A percentile compares a stretch with the other conserved stretches of the same genome.
These are phyloP conservation scores for Vaccinium vitisidaea DNA, from an alignment of 148 eudicot genomes.

Conservation along the genomic window DNA sequence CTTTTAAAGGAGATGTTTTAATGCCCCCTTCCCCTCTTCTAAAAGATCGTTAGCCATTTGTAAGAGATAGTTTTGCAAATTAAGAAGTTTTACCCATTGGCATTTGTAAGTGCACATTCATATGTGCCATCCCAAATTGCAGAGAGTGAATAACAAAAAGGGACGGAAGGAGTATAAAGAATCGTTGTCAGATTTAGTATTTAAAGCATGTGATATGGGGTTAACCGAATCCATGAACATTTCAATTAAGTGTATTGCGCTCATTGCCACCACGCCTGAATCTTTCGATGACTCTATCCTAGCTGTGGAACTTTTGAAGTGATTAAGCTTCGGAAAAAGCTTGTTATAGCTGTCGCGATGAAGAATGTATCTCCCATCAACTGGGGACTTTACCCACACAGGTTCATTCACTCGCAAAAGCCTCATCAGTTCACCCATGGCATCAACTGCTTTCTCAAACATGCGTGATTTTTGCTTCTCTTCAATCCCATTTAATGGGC, in stretches of 20 bases:
- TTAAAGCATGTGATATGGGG: neutral
- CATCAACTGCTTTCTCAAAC: conserved; percentile 32
- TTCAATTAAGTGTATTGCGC: conserved; percentile 35
- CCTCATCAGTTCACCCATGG: conserved; percentile 47
- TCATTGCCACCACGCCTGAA: conserved; percentile 38
- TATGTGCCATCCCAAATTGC: neutral
- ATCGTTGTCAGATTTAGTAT: neutral
- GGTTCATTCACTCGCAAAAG: conserved; percentile 44
- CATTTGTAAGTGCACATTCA: neutral
- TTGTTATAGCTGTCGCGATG: conserved; percentile 36
- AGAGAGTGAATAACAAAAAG: neutral
- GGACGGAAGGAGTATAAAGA: neutral
- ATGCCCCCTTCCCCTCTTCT: neutral
- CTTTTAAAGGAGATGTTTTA: neutral
- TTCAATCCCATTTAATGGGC: neutral
- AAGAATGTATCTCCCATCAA: conserved; percentile 31
- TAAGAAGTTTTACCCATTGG: neutral
- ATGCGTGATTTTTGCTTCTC: conserved; percentile 5
- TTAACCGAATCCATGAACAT: conserved; percentile 43
- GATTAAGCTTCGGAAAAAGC: conserved; percentile 19
- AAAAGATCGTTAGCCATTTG: neutral
- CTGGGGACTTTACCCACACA: conserved; percentile 43
- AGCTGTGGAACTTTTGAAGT: conserved; percentile 18
- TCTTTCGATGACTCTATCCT: conserved; percentile 50
- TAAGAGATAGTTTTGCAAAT: neutral